A percentile compares a stretch with the other conserved stretches of the same genome.
These are phyloP conservation scores for Cyberlindnera saturnus DNA, from an alignment of 805 yeast genomes.

Conservation along the genomic window DNA sequence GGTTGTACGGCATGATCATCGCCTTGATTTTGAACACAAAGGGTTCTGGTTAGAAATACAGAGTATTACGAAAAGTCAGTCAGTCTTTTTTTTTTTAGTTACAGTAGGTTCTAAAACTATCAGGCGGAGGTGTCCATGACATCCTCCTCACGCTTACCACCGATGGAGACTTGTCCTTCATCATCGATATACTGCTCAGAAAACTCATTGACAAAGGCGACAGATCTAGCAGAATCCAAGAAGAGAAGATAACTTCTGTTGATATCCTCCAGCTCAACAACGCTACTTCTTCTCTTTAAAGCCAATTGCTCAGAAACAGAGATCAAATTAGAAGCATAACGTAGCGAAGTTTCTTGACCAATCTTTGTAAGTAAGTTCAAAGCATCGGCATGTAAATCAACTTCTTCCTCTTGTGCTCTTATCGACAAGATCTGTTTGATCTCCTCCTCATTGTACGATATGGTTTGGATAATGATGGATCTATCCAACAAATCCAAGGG, in stretches of 20 bases:
- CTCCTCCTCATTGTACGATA: slow-evolving; percentile 72
- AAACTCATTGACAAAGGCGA: slow-evolving; percentile 70
- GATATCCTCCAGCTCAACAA: slow-evolving; percentile 74
- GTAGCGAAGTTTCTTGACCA: slow-evolving; percentile 82
- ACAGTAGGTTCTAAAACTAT: neutral
- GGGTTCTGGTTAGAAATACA: slow-evolving; percentile 51
- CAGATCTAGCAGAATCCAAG: slow-evolving; percentile 85
- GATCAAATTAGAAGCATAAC: slow-evolving; percentile 89
- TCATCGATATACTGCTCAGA: slow-evolving; percentile 71
- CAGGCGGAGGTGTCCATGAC: slow-evolving; percentile 34
- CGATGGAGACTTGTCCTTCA: slow-evolving; percentile 62
- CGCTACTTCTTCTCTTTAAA: slow-evolving; percentile 63
- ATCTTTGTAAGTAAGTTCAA: slow-evolving; percentile 82
- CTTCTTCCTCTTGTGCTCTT: slow-evolving; percentile 92
- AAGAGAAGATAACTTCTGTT: slow-evolving; percentile 84
- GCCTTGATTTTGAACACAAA: slow-evolving; percentile 89
- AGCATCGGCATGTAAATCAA: slow-evolving; percentile 76
- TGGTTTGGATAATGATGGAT: slow-evolving; percentile 85
- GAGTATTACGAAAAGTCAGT: neutral
- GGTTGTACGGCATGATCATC: slow-evolving; percentile 89
- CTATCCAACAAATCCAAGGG: slow-evolving; percentile 94
- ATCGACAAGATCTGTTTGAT: slow-evolving; percentile 80
- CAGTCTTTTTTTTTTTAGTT: neutral
- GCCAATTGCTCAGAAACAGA: slow-evolving; percentile 88
- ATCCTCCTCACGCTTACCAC: slow-evolving; percentile 27